Percentiles rank a stretch among this genome's conserved stretches.
These are phyloP conservation scores for Exophiala viscosa DNA, from an alignment of 2,329 filamentous ascomycete species.

Conservation along the genomic window DNA sequence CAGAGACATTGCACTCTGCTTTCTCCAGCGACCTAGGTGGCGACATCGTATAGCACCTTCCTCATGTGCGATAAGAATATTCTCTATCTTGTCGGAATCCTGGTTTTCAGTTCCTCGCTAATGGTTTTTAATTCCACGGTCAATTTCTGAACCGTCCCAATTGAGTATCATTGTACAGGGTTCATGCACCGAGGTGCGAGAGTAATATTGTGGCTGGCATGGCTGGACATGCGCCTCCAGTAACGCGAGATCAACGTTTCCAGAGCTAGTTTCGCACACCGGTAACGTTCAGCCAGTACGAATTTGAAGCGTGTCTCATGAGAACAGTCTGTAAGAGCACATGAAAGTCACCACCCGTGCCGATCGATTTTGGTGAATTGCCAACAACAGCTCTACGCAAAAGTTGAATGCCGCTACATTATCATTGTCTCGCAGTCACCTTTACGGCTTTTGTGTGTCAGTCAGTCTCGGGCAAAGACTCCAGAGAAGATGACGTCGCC, in stretches of 20 bases:
- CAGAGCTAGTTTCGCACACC: slow-evolving; percentile 13
- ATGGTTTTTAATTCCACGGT: slow-evolving; percentile 15
- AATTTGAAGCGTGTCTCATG: slow-evolving; percentile 15
- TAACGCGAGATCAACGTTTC: slow-evolving; percentile 17
- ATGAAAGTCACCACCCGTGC: slow-evolving; percentile 13
- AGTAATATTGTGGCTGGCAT: slow-evolving; percentile 17
- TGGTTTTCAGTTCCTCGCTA: slow-evolving; percentile 12
- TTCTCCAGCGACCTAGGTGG: slow-evolving; percentile 9
- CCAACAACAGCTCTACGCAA: slow-evolving; percentile 15
- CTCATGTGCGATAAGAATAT: slow-evolving; percentile 14
- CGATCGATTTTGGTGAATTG: slow-evolving; percentile 16
- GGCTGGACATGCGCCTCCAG: slow-evolving; percentile 13
- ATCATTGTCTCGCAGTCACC: slow-evolving; percentile 17
- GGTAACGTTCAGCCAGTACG: slow-evolving; percentile 12
- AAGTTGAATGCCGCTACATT: slow-evolving; percentile 20
- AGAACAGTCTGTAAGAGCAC: slow-evolving; percentile 11
- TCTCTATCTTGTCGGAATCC: slow-evolving; percentile 13
- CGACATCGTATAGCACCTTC: slow-evolving; percentile 10
- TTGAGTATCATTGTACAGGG: slow-evolving; percentile 9
- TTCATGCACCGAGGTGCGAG: slow-evolving; percentile 5
- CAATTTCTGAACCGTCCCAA: slow-evolving; percentile 15
- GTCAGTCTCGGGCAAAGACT: slow-evolving; percentile 8
- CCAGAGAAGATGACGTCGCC: slow-evolving; percentile 18
- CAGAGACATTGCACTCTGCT: slow-evolving; percentile 13
- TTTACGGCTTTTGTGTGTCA: slow-evolving; percentile 11